These are phyloP conservation scores for Septoria petroselini DNA, from an alignment of 2,329 filamentous ascomycete genomes.

Conservation along the genomic window DNA sequence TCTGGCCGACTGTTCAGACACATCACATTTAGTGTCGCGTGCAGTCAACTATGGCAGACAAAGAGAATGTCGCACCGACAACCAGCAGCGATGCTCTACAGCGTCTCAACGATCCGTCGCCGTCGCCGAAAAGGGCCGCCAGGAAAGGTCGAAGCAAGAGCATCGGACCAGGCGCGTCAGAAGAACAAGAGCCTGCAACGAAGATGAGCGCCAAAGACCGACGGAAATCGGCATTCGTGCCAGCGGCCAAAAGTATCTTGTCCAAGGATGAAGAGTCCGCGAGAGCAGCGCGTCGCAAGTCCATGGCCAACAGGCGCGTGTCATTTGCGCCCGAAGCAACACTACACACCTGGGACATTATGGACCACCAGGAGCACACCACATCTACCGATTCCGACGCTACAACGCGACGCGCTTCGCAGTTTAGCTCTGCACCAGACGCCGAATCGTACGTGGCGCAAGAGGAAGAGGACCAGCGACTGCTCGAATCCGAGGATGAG, in stretches of 20 bases:
- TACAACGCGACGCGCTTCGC: constrained; percentile 70
- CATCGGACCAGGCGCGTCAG: constrained; percentile 85
- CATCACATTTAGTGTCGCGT: background rate
- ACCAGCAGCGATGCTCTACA: constrained; percentile 35
- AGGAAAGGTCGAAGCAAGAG: constrained; percentile 89
- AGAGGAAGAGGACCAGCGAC: constrained; percentile 48
- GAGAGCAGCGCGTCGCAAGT: constrained; percentile 77
- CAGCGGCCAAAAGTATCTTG: constrained; percentile 53
- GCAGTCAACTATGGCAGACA: constrained; percentile 25
- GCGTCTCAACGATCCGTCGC: constrained; percentile 19
- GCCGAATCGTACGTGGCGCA: constrained; percentile 55
- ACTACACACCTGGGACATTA: constrained; percentile 92
- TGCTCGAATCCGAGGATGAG: constrained; percentile 59
- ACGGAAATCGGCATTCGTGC: constrained; percentile 47
- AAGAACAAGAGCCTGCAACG: constrained; percentile 63
- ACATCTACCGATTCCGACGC: constrained; percentile 69
- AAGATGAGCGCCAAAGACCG: constrained; percentile 35
- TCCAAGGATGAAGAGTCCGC: constrained; percentile 55
- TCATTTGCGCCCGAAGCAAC: constrained; percentile 98
- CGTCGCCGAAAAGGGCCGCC: constrained; percentile 35
- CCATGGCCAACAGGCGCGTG: constrained; percentile 73
- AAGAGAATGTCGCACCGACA: constrained; percentile 38
- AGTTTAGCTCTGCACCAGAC: constrained; percentile 42
- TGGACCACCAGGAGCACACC: constrained; percentile 88
- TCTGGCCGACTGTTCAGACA: too few species aligned